Evolutionary conservation across 768 basidiomycete genomes (phyloP).

Genomic region (Termitomyces sp.): DNA sequence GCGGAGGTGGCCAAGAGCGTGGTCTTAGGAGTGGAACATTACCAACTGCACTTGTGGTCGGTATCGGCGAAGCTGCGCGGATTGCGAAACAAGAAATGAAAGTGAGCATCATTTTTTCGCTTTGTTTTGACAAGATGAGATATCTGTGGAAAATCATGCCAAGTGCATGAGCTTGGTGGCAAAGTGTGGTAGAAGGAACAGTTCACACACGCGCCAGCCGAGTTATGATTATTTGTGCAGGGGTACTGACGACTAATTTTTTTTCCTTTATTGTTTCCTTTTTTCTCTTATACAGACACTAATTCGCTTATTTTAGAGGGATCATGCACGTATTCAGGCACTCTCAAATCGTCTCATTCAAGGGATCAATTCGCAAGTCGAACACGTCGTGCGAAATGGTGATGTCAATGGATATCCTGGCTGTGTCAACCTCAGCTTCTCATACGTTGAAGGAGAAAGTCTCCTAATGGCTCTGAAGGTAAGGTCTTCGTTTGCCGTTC

Average conservation of each 20-base stretch:
- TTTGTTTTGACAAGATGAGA: constrained; percentile 35
- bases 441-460: constrained; percentile 97
- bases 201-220: constrained; percentile 35
- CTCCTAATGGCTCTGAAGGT: constrained; percentile 97
- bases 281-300: no score
- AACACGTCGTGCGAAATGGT: constrained; percentile 92
- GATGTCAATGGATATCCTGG: constrained; percentile 90
- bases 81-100: constrained; percentile 90
- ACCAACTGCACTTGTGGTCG: constrained; percentile 82
- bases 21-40: constrained; percentile 95
- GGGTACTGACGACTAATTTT: constrained; percentile 87
- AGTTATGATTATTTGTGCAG: constrained; percentile 77
- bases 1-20: constrained; percentile 95
- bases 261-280: no score
- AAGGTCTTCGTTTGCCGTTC: constrained; percentile 10
- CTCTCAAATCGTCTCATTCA: constrained; percentile 79
- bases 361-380: constrained; percentile 78
- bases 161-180: constrained; percentile 41
- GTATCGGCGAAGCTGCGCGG: constrained; percentile 91
- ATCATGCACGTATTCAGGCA: constrained; percentile 66
- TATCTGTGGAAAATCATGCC: constrained; percentile 27
- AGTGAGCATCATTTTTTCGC: constrained; percentile 47
- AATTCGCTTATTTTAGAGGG: constrained; percentile 47
- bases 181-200: constrained; percentile 10
- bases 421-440: constrained; percentile 92